These are phyloP conservation scores for Trapa bicornis DNA, from an alignment of 345 rosid genomes.

Conservation along the genomic window DNA sequence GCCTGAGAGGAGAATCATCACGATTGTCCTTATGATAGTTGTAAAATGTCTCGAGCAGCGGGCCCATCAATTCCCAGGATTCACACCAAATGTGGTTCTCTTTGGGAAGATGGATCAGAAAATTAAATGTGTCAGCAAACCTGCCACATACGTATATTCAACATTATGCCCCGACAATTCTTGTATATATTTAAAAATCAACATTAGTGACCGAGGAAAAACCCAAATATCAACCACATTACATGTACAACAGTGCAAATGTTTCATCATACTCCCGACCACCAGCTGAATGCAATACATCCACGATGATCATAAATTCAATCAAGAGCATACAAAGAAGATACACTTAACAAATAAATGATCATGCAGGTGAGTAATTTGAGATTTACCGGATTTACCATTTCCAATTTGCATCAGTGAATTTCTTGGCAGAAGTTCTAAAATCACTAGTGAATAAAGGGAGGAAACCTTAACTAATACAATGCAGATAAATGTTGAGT, in stretches of 20 bases:
- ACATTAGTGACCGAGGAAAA: not conserved
- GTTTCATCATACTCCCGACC: no score
- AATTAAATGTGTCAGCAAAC: conserved; percentile 73
- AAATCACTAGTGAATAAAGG: not conserved
- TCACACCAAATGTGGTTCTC: conserved; percentile 85
- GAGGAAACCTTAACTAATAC: not conserved
- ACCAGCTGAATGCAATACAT: no score
- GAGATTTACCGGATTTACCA: not conserved
- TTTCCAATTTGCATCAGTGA: not conserved
- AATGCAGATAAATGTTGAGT: not conserved
- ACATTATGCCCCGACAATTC: not conserved
- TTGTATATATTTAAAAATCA: not conserved
- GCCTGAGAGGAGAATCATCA: conserved; percentile 61
- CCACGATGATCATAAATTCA: no score
- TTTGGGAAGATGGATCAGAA: conserved; percentile 48
- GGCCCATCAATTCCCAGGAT: conserved; percentile 71
- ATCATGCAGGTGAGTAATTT: not conserved
- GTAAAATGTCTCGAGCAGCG: conserved; percentile 81
- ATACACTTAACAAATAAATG: not conserved
- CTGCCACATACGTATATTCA: conserved; percentile 17
- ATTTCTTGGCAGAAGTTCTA: not conserved
- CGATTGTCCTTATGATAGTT: conserved; percentile 67
- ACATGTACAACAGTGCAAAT: not conserved
- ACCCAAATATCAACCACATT: not conserved
- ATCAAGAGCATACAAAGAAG: not conserved